Evolutionary conservation across 129 eudicot genomes (phyloP).

Genomic region (Flaveria brownii): DNA sequence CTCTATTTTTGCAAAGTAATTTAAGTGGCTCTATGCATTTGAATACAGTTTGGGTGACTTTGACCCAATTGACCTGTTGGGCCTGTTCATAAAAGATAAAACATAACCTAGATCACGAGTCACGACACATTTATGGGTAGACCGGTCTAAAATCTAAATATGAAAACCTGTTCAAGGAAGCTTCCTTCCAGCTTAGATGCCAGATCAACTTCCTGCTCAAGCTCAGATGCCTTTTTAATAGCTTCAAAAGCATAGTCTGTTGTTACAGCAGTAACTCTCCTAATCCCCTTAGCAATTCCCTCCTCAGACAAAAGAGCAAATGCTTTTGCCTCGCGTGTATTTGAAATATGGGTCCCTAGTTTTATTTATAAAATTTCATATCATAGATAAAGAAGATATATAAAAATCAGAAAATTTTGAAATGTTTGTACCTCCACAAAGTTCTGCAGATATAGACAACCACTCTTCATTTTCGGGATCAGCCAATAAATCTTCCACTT

Average conservation of each 20-base stretch:
- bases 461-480: constrained; percentile 79
- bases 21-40: not conserved
- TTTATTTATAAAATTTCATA: not conserved
- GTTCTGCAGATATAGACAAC: constrained; percentile 81
- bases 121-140: not conserved
- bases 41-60: not conserved
- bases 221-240: constrained; percentile 54
- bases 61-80: not conserved
- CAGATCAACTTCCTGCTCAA: constrained; percentile 76
- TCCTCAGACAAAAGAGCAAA: constrained; percentile 95
- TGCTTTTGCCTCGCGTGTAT: constrained; percentile 85
- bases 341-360: constrained; percentile 88
- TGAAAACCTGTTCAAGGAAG: constrained; percentile 76
- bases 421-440: constrained; percentile 73
- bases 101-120: constrained; percentile 7
- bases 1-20: not conserved
- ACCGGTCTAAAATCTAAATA: not conserved
- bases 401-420: not conserved
- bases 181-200: constrained; percentile 66
- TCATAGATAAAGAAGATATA: not conserved
- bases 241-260: constrained; percentile 73
- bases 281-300: constrained; percentile 94
- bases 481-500: constrained; percentile 76
- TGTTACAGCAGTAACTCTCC: constrained; percentile 94
- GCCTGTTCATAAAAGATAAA: not conserved